Base-by-base conservation (phyloP, 257 asterid species). In the Marsdenia floribunda region DNA sequence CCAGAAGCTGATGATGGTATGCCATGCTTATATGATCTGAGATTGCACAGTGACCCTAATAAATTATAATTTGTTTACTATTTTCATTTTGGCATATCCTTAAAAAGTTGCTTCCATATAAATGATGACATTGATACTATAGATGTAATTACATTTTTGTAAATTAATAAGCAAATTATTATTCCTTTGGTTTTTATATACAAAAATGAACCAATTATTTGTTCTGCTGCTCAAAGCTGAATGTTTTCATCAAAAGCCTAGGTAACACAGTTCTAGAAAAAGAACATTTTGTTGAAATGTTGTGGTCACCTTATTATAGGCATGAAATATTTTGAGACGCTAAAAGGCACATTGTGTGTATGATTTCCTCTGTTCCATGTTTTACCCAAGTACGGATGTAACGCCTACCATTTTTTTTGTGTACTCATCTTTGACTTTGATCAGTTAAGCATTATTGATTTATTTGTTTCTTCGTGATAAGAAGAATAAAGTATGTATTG, bases 1-100 rank as follows among this genome's bases (percentile, higher is more conserved):
- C 79, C 89, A 54, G 87, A 79, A 73, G 46, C 83, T 71, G 88
- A 83, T 75, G 80, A 76, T 18, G 99, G 98, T 94, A 91, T 64
- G 92, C 75, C 79, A 35, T 61, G 37, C 78, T 16, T 12, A 53
- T 77, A 70, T 77, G 71, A 11, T 66, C 44, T 6, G 58, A 24
- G 22, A 52, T 76, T 55, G 46, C 35, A 53, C 2, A 40, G 6
- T 11, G 33, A n/a, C 14, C 52, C 14, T 57, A 19, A 42, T 46
- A 37, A 52, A 26, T 21, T 16, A 29, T 24, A 5, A n/a, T 68
- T 13, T 69, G n/a, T 46, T 22, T 38, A 6, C 49, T 44, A 44
- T 1, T 55, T 26, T 47, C 44, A 0, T 66, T 66, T 18, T 11
- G 50, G 52, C 50, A 18, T 38, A 21, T 22, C 47, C 53, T 29